Base-by-base conservation (phyloP, 805 yeast species). In the Wickerhamiella galacta region DNA sequence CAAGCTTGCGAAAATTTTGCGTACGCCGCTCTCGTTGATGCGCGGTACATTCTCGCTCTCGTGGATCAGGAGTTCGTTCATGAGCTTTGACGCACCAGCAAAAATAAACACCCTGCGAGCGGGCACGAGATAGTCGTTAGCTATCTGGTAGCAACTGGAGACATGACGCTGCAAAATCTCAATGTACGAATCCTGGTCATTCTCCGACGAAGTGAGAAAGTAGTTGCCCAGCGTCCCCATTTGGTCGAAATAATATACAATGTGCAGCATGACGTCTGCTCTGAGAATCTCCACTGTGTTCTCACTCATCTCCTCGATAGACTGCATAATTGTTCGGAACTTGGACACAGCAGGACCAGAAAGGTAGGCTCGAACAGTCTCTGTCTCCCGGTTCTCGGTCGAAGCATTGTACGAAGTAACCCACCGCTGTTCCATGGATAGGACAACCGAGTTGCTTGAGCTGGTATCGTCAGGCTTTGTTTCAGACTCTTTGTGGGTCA, bases 11-110 rank as follows among this genome's bases (percentile, higher is more conserved):
- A 69, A 55, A 39, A 77, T 56, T 41, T 68, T 65, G 42, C 67
- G 64, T 35, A 75, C 60, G 21, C 87, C 85, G 39, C 65, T 62
- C 14, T 55, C 54, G 48, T 73, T 75, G 44, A 75, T 57, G 30
- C 58, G 61, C 15, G 52, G 51, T 6, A 78, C 58, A 33, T 64
- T 52, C 17, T 57, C 56, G 4, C 78, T 65, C 15, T 72, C 75
- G 20, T 51, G 51, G 4, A 77, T 64, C 30, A 72, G 53, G 19
- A 70, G 49, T 35, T 56, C 53, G 45, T 72, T 72, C 38, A 75
- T 54, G 44, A 70, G 58, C 28, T 51, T 46, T 1, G 75, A 59
- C 24, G 74, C 51, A 1, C 79, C 81, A 16, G 51, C 53, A 16
- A 64, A 47, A 6, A 68, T 47, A 21, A 50, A 49, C 11, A 46